Percentiles rank a stretch among this genome's conserved stretches.
Evolutionary conservation across 257 asterid genomes (phyloP).

Genomic region (Lycium barbarum): DNA sequence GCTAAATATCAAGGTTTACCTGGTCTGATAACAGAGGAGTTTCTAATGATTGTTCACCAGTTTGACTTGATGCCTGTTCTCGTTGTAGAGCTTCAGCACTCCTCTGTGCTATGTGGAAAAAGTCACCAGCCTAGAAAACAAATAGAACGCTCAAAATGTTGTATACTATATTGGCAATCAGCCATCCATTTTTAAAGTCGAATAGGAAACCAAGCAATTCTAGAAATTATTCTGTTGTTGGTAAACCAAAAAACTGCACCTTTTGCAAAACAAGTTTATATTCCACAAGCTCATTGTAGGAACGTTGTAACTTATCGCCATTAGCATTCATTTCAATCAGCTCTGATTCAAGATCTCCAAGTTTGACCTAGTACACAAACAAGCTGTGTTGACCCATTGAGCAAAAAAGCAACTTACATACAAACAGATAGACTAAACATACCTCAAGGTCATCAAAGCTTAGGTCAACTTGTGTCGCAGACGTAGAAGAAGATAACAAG

Average conservation of each 20-base stretch:
- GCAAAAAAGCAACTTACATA: not conserved
- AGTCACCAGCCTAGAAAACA: slow-evolving; percentile 77
- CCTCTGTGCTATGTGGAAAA: slow-evolving; percentile 80
- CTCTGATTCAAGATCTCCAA: slow-evolving; percentile 84
- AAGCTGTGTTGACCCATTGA: slow-evolving; percentile 15
- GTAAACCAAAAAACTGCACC: slow-evolving; percentile 45
- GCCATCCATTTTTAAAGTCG: not conserved
- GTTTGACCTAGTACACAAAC: slow-evolving; percentile 44
- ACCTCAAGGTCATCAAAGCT: slow-evolving; percentile 93
- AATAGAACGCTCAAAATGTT: slow-evolving; percentile 25
- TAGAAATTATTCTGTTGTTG: not conserved
- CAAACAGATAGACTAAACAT: slow-evolving; percentile 30
- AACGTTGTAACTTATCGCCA: slow-evolving; percentile 74
- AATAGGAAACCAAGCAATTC: slow-evolving; percentile 25
- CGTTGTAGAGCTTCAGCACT: slow-evolving; percentile 82
- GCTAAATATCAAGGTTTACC: slow-evolving; percentile 49
- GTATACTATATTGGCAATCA: slow-evolving; percentile 27
- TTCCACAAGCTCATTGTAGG: slow-evolving; percentile 82
- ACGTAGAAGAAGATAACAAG: slow-evolving; percentile 55
- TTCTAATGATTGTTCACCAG: slow-evolving; percentile 87
- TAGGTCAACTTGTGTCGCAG: slow-evolving; percentile 51
- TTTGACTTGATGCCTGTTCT: slow-evolving; percentile 69
- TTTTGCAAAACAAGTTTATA: slow-evolving; percentile 83
- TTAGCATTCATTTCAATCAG: slow-evolving; percentile 84
- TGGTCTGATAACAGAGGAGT: slow-evolving; percentile 77